Evolutionary conservation across 805 yeast species (phyloP), one percentile per base, ranked within the genome.

Genomic region (Peterozyma xylosa): DNA sequence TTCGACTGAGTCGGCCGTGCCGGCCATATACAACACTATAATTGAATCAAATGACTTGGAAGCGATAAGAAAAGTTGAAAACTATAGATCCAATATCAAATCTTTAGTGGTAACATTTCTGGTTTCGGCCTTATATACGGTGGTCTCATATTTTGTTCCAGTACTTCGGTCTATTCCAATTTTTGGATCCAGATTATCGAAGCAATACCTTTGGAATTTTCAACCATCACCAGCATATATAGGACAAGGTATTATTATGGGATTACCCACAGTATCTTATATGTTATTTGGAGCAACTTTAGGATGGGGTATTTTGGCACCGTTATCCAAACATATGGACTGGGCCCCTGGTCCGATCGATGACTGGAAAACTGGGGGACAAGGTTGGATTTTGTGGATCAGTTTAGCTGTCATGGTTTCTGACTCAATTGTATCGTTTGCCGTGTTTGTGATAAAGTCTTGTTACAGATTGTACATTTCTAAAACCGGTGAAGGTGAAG

Each of bases 241-340:
- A 33, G 99, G 99, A 2, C 99, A 91, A 62, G 99, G 99, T 3
- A 88, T 93, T 35, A 91, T 91, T 45, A 91, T 91, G 99, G 99
- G 99, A 0, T 66, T 89, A 7, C 86, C 90, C 1, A 89, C 98
- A 0, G 95, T 89, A 0, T 72, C 87, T 9, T 85, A 89, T 49
- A 91, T 91, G 99, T 64, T 91, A 36, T 73, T 88, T 52, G 99
- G 99, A 2, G 80, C 95, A 17, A 49, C 91, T 1, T 56, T 90
- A 4, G 99, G 99, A 0, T 91, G 99, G 99, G 96, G 77, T 0
- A 63, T 91, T 1, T 65, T 91, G n/a, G 91, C 93, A 0, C 97
- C 97, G 3, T 46, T 86, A 46, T 80, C 95, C 1, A 73, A 82
- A 46, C 50, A 67, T 43, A 59, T 66, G 48, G 84, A 80, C 3